A percentile compares a stretch with the other conserved stretches of the same genome.
phyloP scores from a whole-genome alignment of 768 basidiomycete genomes.

The Leucocoprinus leucothites region DNA sequence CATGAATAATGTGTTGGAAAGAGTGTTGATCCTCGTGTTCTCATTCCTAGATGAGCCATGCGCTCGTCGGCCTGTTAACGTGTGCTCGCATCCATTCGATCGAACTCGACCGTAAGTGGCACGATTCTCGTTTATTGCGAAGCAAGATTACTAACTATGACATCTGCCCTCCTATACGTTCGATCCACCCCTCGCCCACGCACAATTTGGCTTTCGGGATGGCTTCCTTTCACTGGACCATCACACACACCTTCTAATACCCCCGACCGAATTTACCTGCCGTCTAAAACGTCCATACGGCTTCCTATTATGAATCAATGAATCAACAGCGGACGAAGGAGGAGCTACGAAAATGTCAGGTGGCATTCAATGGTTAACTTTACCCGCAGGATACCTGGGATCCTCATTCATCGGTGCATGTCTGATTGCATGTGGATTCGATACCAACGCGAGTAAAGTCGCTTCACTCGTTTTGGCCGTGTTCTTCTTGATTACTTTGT shows the following conservation, averaged over 20 bases:
- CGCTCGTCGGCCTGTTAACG: constrained; percentile 73
- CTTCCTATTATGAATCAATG: not conserved
- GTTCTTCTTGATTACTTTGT: constrained; percentile 86
- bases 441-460: constrained; percentile 85
- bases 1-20: not conserved
- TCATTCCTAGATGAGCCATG: constrained; percentile 75
- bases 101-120: constrained; percentile 75
- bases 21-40: constrained; percentile 5
- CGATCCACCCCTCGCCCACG: not conserved
- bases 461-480: constrained; percentile 75
- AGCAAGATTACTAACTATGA: not conserved
- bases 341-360: constrained; percentile 87
- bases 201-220: not conserved
- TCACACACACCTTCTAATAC: not conserved
- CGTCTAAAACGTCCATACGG: not conserved
- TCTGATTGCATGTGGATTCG: constrained; percentile 85
- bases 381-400: constrained; percentile 81
- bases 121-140: not conserved
- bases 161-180: not conserved
- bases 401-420: constrained; percentile 84
- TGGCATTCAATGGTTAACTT: constrained; percentile 76
- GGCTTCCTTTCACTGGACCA: too few species aligned
- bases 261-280: not conserved
- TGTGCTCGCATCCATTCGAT: constrained; percentile 86
- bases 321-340: constrained; percentile 75